Conservation (phyloP, 139 green algal genomes). For the Coccomyxa sp. region DNA sequence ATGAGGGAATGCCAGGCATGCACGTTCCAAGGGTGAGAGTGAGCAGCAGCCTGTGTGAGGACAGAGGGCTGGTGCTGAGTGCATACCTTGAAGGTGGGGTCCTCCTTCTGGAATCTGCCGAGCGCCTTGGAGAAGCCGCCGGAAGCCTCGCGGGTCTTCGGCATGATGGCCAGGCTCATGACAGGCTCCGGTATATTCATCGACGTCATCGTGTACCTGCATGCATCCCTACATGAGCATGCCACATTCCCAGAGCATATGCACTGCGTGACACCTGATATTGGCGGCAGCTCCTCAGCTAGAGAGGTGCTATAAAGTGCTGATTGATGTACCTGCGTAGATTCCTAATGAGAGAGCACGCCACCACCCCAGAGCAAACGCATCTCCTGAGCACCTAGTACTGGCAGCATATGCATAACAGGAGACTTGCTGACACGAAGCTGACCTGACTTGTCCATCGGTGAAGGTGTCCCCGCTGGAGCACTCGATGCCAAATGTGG, state of each 20-base stretch:
- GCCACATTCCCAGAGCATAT: too few species aligned
- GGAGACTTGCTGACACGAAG: not conserved
- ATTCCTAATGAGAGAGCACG: not conserved
- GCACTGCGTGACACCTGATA: too few species aligned
- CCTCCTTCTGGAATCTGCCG: conserved; percentile 88
- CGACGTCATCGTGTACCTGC: conserved; percentile 76
- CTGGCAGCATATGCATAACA: not conserved
- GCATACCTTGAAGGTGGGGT: conserved; percentile 94
- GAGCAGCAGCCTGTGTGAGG: not conserved
- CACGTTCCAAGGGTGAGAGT: too few species aligned
- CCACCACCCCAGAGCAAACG: not conserved
- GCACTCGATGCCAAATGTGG: conserved; percentile 98
- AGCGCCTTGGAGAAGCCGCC: conserved; percentile 72
- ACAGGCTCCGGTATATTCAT: conserved; percentile 96
- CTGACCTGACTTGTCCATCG: conserved; percentile 55
- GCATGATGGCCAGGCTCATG: conserved; percentile 92
- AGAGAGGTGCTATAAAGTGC: not conserved
- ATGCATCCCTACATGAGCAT: not conserved
- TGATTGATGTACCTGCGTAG: not conserved
- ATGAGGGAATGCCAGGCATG: not conserved
- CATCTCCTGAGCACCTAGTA: not conserved
- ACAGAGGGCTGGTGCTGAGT: not conserved
- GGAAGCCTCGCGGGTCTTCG: conserved; percentile 63
- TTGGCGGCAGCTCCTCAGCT: not conserved
- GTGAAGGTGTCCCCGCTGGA: conserved; percentile 96